These are phyloP conservation scores for Microbotryum intermedium DNA, from an alignment of 1,284 basidiomycete species.

Conservation along the genomic window DNA sequence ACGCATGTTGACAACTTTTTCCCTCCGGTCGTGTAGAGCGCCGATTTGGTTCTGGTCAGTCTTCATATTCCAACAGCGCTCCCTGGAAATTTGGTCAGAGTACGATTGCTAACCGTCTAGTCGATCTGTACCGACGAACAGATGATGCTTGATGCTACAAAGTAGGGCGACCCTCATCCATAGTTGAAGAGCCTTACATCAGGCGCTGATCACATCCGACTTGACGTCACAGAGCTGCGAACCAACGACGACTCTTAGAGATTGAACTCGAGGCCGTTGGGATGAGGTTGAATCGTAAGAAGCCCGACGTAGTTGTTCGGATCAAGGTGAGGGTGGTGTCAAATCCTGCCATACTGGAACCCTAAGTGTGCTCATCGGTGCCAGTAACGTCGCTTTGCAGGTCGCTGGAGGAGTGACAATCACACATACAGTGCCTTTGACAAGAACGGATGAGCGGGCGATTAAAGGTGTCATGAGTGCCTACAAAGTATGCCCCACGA, in stretches of 20 bases:
- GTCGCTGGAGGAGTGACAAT: constrained; percentile 28
- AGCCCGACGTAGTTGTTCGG: constrained; percentile 59
- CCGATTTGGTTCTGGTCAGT: constrained; percentile 63
- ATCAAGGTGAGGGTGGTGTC: constrained; percentile 6
- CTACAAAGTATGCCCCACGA: constrained; percentile 14
- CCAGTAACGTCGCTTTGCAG: constrained; percentile 44
- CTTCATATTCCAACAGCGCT: neutral
- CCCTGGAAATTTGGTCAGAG: too few species aligned
- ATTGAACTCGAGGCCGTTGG: constrained; percentile 93
- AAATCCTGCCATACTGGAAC: neutral
- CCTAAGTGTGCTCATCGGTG: neutral
- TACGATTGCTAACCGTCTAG: too few species aligned
- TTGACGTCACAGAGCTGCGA: constrained; percentile 52
- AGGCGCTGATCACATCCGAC: neutral
- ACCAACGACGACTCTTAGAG: constrained; percentile 80
- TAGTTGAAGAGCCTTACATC: too few species aligned
- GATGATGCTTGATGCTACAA: constrained; percentile 93
- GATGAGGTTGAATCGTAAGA: constrained; percentile 80
- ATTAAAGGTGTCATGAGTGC: constrained; percentile 51
- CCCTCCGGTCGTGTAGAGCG: constrained; percentile 66
- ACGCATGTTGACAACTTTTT: neutral
- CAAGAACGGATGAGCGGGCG: constrained; percentile 85
- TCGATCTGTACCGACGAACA: neutral
- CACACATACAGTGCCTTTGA: constrained; percentile 64
- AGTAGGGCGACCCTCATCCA: constrained; percentile 39